These are phyloP conservation scores for Mollisiaceae sp. DNA, from an alignment of 2,329 filamentous ascomycete genomes.

Conservation along the genomic window DNA sequence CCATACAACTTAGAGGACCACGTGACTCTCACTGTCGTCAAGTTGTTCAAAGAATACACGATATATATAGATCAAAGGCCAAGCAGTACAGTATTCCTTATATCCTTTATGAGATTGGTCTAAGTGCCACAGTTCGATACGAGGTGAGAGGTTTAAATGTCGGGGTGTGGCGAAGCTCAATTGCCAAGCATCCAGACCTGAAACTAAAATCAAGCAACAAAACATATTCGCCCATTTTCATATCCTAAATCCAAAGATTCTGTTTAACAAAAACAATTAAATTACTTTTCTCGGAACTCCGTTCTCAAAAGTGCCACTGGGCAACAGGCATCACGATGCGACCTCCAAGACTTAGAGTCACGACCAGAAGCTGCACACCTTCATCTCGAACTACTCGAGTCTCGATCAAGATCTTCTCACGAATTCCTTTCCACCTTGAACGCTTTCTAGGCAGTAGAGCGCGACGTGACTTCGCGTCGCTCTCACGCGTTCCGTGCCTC, in stretches of 20 bases:
- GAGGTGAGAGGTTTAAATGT: neutral
- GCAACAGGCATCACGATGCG: neutral
- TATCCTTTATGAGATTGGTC: neutral
- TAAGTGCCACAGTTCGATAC: neutral
- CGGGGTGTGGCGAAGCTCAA: neutral
- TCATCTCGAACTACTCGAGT: neutral
- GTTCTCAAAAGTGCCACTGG: neutral
- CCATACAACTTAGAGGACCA: too few species aligned
- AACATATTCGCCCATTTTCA: neutral
- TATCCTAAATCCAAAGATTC: too few species aligned
- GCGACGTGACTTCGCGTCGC: neutral
- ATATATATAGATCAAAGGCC: too few species aligned
- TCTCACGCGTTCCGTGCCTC: conserved; percentile 12
- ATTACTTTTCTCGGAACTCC: neutral
- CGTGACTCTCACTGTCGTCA: too few species aligned
- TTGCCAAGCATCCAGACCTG: neutral
- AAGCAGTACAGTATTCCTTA: too few species aligned
- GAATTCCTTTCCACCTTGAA: neutral
- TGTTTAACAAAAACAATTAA: neutral
- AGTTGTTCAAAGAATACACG: too few species aligned
- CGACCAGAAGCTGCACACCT: neutral
- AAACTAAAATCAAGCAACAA: neutral
- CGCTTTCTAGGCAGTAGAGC: neutral
- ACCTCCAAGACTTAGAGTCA: neutral
- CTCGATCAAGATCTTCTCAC: neutral